These are phyloP conservation scores for Polychaeton citri DNA, from an alignment of 2,329 filamentous ascomycete species.

Conservation along the genomic window DNA sequence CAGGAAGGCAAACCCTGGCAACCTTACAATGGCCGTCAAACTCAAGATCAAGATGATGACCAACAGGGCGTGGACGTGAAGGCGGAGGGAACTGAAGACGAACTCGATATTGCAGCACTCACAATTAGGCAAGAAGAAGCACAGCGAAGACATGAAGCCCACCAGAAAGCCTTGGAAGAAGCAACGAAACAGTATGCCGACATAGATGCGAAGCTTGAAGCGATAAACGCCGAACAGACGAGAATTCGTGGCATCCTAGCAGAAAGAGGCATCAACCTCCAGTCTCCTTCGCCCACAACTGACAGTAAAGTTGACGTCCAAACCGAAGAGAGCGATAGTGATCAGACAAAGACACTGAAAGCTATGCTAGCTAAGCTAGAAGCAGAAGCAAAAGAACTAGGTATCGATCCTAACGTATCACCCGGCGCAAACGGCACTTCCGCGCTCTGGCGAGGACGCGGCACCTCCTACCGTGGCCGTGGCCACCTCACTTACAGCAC, in stretches of 20 bases:
- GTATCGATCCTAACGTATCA: slow-evolving; percentile 41
- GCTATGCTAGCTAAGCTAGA: slow-evolving; percentile 61
- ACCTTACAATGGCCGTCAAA: slow-evolving; percentile 5
- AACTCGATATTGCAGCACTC: slow-evolving; percentile 58
- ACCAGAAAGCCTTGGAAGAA: slow-evolving; percentile 48
- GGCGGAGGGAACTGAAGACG: slow-evolving; percentile 19
- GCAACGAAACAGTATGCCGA: slow-evolving; percentile 49
- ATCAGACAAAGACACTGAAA: slow-evolving; percentile 51
- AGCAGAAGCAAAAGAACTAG: slow-evolving; percentile 56
- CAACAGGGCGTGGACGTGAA: slow-evolving; percentile 7
- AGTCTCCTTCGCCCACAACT: not conserved
- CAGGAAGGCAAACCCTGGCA: slow-evolving; percentile 19
- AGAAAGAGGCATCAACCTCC: slow-evolving; percentile 30
- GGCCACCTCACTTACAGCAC: slow-evolving; percentile 25
- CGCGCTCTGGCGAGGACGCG: not conserved
- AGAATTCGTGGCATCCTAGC: slow-evolving; percentile 49
- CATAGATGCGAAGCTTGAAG: slow-evolving; percentile 50
- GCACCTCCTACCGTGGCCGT: slow-evolving; percentile 15
- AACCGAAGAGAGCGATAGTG: slow-evolving; percentile 13
- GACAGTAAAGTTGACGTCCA: slow-evolving; percentile 12
- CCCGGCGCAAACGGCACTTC: not conserved
- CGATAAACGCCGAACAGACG: slow-evolving; percentile 51
- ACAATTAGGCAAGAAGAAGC: slow-evolving; percentile 55
- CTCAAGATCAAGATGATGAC: slow-evolving; percentile 2
- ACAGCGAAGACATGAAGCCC: slow-evolving; percentile 55